Evolutionary conservation across 345 rosid species (phyloP).

Genomic region (Psidium guajava): DNA sequence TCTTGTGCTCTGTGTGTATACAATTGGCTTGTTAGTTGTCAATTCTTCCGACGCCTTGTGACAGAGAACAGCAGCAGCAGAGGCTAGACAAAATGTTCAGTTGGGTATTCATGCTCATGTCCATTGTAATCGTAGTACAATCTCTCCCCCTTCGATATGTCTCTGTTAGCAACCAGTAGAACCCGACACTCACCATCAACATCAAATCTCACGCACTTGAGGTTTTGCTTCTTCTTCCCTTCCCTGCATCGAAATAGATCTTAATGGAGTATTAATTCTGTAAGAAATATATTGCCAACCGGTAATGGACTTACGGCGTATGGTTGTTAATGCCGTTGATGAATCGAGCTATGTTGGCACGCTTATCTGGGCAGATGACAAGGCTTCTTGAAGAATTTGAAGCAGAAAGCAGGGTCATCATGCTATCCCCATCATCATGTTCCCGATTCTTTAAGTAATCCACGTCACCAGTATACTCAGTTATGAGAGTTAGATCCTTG

Average conservation of each 20-base stretch:
- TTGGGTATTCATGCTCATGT: conserved; percentile 81
- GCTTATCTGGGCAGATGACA: conserved; percentile 82
- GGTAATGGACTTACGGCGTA: conserved; percentile 47
- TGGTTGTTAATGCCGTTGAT: conserved; percentile 93
- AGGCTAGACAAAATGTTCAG: conserved; percentile 84
- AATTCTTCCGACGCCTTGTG: background rate
- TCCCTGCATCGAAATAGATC: conserved; percentile 42
- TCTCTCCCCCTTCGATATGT: conserved; percentile 69
- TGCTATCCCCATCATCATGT: conserved; percentile 85
- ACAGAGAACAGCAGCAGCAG: background rate
- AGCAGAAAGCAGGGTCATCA: conserved; percentile 83
- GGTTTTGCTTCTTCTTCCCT: conserved; percentile 89
- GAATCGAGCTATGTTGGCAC: conserved; percentile 75
- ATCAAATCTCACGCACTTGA: conserved; percentile 80
- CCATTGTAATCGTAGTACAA: conserved; percentile 95
- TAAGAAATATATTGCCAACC: background rate
- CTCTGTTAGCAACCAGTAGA: conserved; percentile 76
- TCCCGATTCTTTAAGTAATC: conserved; percentile 73
- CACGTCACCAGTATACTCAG: conserved; percentile 91
- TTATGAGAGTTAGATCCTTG: conserved; percentile 73
- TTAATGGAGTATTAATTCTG: background rate
- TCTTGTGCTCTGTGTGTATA: background rate
- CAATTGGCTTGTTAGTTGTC: conserved; percentile 6
- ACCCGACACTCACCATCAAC: conserved; percentile 81
- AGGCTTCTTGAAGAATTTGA: conserved; percentile 54